Conservation (phyloP, 1,284 basidiomycete species). For the Kalmanozyma brasiliensis region DNA sequence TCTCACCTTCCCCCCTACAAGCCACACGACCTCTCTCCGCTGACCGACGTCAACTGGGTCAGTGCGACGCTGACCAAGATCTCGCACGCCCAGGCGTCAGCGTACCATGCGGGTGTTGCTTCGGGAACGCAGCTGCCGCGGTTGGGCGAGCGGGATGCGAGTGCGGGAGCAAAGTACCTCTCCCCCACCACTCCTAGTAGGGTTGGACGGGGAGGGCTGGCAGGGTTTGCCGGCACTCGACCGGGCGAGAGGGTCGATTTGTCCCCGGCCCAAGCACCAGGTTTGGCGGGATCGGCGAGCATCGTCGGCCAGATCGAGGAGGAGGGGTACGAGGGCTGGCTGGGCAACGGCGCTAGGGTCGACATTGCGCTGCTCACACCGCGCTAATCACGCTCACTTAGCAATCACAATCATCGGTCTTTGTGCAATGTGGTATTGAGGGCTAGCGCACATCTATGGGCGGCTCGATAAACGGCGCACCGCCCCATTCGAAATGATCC, state of each 20-base stretch:
- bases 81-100: constrained; percentile 65
- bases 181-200: constrained; percentile 12
- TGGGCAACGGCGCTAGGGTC: constrained; percentile 35
- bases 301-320: constrained; percentile 23
- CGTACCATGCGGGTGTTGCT: constrained; percentile 25
- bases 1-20: constrained; percentile 74
- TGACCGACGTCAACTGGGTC: constrained; percentile 89
- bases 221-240: constrained; percentile 23
- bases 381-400: too few relatives aligned
- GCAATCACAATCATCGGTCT: neutral
- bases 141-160: constrained; percentile 14
- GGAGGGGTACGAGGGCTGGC: constrained; percentile 28
- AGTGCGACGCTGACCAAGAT: constrained; percentile 78
- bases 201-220: constrained; percentile 1
- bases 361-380: constrained; percentile 42
- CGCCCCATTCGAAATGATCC: constrained; percentile 35
- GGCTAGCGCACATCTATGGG: constrained; percentile 42
- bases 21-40: constrained; percentile 84
- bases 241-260: constrained; percentile 37
- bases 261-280: constrained; percentile 23
- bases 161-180: constrained; percentile 17
- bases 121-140: constrained; percentile 6
- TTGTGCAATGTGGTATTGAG: neutral
- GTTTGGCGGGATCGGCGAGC: constrained; percentile 5
- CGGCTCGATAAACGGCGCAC: constrained; percentile 37